A percentile compares a stretch with the other conserved stretches of the same genome.
phyloP scores from a whole-genome alignment of 176 grass and related monocot species.

The Elaeis guineensis region DNA sequence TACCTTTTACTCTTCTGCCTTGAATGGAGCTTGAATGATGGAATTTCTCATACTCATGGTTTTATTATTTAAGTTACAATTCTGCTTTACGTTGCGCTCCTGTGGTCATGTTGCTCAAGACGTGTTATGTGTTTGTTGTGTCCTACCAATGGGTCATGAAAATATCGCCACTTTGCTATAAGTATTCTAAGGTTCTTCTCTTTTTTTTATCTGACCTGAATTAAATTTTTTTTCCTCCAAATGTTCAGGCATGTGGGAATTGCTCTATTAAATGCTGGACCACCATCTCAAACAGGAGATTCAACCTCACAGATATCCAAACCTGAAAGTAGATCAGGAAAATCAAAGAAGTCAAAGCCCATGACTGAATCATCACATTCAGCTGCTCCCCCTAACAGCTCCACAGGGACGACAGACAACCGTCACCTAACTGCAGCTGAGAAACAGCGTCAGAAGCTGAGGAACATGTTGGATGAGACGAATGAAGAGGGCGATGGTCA shows the following conservation, averaged over 20 bases:
- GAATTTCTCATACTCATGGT: too few species aligned
- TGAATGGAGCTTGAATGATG: too few species aligned
- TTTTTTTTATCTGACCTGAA: conserved; percentile 9
- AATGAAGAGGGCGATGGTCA: conserved; percentile 84
- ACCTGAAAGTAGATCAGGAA: conserved; percentile 62
- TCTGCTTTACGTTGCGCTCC: too few species aligned
- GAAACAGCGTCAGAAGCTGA: conserved; percentile 64
- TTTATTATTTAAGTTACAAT: too few species aligned
- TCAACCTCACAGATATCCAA: conserved; percentile 52
- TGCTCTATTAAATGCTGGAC: conserved; percentile 84
- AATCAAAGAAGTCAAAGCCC: conserved; percentile 56
- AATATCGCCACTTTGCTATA: neutral
- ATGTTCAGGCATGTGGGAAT: conserved; percentile 84
- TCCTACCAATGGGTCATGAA: too few species aligned
- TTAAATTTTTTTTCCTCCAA: neutral
- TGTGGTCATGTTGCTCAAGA: too few species aligned
- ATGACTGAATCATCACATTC: conserved; percentile 42
- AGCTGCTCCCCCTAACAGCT: conserved; percentile 25
- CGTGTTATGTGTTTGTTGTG: too few species aligned
- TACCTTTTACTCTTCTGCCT: too few species aligned
- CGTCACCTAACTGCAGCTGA: conserved; percentile 63
- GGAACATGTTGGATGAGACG: conserved; percentile 95
- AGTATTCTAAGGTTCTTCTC: neutral
- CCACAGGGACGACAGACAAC: conserved; percentile 36
- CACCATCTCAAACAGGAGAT: conserved; percentile 42